Evolutionary conservation across 2,329 filamentous ascomycete genomes (phyloP), one percentile per base, ranked within the genome.

Genomic region (Thermothelomyces thermophilus): DNA sequence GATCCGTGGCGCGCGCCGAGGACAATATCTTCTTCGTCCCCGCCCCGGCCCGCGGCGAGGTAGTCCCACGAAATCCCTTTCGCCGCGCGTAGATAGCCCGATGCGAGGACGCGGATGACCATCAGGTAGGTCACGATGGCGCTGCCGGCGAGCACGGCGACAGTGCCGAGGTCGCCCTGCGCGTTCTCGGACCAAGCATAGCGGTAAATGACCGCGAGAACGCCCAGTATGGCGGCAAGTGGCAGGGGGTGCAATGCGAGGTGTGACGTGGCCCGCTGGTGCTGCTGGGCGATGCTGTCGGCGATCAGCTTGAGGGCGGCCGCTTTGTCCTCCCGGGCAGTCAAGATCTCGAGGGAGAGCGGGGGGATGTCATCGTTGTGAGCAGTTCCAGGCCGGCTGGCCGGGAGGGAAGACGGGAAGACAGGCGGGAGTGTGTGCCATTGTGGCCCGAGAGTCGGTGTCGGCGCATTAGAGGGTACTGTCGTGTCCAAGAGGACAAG

Each of bases 281-380:
- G 82, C 72, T 93, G 89, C 68, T 95, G 85, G 31, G 87, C 86
- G 43, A 94, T 79, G 51, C 84, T 88, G 67, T 91, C 87, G 53
- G 88, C 84, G 34, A 95, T 76, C 17, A 95, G 78, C 55, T 79
- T 78, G 45, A 95, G 73, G 16, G 84, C 83, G 49, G 81, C 75
- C 55, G 82, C 69, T 63, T 84, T 82, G 64, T 90, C 84, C 45
- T 73, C 64, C 43, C 79, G 70, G 43, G 63, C 62, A 40, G 73
- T 72, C 37, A 83, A 69, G 19, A 76, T 65, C 58, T 80, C 78
- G 45, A 86, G 80, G 44, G 76, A 77, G 37, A 90, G 76, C 8
- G 82, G 76, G 5, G 83, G 82, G 49, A 86, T 72, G 59, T 75
- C 74, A 56, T 78, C 75, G 52, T 56, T 55, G 55, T 50, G 17